Evolutionary conservation across 345 rosid species (phyloP), one percentile per base, ranked within the genome.

Genomic region (Dimocarpus longan): DNA sequence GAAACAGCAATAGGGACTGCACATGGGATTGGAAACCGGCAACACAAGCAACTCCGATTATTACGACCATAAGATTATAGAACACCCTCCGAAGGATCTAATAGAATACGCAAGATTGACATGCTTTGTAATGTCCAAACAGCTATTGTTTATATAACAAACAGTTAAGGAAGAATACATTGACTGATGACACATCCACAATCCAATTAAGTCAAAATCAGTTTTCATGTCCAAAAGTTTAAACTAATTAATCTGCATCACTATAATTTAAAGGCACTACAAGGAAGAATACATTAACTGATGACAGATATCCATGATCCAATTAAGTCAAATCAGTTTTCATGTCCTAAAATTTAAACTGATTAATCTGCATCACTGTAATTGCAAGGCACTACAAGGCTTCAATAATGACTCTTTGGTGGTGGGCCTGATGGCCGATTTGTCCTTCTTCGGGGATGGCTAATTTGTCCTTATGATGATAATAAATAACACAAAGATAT

Each of bases 1-100:
- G 10, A n/a, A 52, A 8, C 8, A 46, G 52, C 52, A 1, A 46
- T 46, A 32, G 37, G 37, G 37, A 32, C 37, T 32, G 37, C 37
- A 32, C 2, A 32, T 32, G 37, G 37, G 37, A 32, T 32, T 32
- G 37, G 37, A 32, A 32, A 32, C 37, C 3, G 4, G 37, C 37
- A 32, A 44, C 59, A 71, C 50, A 68, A 48, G 42, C 39, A 73
- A 50, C 42, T 62, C 28, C 6, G 28, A 42, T 66, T 54, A 54
- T 40, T 19, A 37, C 11, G n/a, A 4, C 56, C 65, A 10, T 5
- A 68, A 54, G 2, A 24, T 63, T 63, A 10, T 37, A 28, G 57
- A 71, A 71, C 66, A n/a, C 11, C 74, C 73, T 70, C 21, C 12
- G 56, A 71, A 71, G 19, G 24, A 28, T 71, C 44, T 50, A 28